Evolutionary conservation across 805 yeast species (phyloP), one percentile per base, ranked within the genome.

Genomic region (Ogataea salicorniae): DNA sequence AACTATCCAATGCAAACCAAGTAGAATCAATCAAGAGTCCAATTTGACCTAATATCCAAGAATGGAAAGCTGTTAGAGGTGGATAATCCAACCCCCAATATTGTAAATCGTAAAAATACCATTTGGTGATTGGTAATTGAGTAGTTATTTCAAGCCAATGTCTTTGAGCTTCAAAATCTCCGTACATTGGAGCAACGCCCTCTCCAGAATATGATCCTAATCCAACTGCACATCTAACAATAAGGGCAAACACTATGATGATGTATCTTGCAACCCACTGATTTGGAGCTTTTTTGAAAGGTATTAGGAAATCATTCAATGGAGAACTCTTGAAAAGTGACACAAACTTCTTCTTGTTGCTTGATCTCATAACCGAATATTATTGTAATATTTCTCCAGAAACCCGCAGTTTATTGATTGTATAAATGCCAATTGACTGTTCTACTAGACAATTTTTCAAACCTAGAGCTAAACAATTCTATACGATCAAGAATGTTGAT

Each of bases 81-180:
- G 99, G 99, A 64, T 94, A 94, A 66, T 94, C 99, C 34, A 94
- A 73, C 1, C 98, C 97, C 98, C 99, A 94, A 69, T 92, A 90
- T 55, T 82, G 81, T 40, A 90, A 72, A 62, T 94, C 97, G 64
- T 81, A 89, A 69, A 76, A 87, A 62, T 94, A 94, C 99, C 99
- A 94, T 52, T 84, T 56, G 0, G 70, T 65, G 1, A 88, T 66
- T 0, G 96, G 94, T 42, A 91, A 64, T 56, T 82, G 80, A 37
- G 74, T 80, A 0, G 98, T 92, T 45, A 92, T 72, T 63, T 94
- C 99, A 79, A 94, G 76, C 99, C 99, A 94, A 65, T 92, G 99
- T 55, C 99, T 77, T 65, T 94, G 99, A 0, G 98, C 98, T 65
- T 94, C 99, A 60, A 94, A 92, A 63, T 94, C 99, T 6, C 99